A percentile compares a stretch with the other conserved stretches of the same genome.
Evolutionary conservation across 1,139 yeast species (phyloP).

Genomic region (Pichia sp.): DNA sequence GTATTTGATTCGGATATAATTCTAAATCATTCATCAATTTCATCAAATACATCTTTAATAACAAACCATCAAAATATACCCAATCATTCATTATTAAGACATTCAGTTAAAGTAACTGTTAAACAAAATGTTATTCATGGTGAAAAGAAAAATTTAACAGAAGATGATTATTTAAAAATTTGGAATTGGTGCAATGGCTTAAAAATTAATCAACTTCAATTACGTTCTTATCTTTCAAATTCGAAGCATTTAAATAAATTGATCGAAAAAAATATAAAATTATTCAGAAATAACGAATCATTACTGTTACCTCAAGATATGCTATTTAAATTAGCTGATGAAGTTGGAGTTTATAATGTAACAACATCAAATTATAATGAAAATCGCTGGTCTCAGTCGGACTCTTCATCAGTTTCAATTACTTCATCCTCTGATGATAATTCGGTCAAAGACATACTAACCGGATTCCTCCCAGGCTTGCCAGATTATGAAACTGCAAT

Average conservation of each 20-base stretch:
- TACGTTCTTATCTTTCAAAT: conserved; percentile 13
- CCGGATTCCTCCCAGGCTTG: too few species aligned
- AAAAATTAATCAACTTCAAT: conserved; percentile 10
- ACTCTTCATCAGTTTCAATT: too few species aligned
- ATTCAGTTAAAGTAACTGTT: too few species aligned
- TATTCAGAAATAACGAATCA: neutral
- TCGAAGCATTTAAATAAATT: conserved; percentile 9
- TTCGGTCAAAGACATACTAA: too few species aligned
- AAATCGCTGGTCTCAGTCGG: too few species aligned
- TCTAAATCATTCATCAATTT: too few species aligned
- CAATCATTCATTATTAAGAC: too few species aligned
- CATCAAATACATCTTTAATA: too few species aligned
- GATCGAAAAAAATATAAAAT: neutral
- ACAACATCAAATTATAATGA: too few species aligned
- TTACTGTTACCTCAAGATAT: conserved; percentile 11
- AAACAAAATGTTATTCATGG: too few species aligned
- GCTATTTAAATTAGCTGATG: conserved; percentile 8
- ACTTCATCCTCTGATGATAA: too few species aligned
- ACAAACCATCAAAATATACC: too few species aligned
- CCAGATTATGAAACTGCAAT: conserved; percentile 14
- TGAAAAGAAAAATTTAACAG: conserved; percentile 13
- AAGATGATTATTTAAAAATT: conserved; percentile 10
- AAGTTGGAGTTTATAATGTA: conserved; percentile 3
- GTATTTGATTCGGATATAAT: conserved; percentile 14
- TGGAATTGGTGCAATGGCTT: conserved; percentile 12